Evolutionary conservation across 352 stramenopile species (phyloP).

Genomic region (Salisapilia sapeloensis): DNA sequence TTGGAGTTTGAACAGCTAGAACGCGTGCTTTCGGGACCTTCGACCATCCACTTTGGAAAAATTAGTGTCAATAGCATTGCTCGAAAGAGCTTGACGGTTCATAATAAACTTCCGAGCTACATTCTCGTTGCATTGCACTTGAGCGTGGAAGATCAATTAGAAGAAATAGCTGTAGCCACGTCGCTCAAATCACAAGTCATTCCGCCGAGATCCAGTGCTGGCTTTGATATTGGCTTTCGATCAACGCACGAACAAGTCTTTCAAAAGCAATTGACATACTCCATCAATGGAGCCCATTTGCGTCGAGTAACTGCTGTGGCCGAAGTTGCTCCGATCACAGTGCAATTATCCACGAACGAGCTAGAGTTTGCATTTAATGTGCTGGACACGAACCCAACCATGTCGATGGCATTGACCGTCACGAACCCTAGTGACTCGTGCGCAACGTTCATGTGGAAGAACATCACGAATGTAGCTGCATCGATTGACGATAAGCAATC

Average conservation of each 20-base stretch:
- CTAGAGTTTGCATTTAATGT: slow-evolving; percentile 70
- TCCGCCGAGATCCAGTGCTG: slow-evolving; percentile 47
- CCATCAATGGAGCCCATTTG: slow-evolving; percentile 72
- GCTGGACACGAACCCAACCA: slow-evolving; percentile 19
- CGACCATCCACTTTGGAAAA: slow-evolving; percentile 85
- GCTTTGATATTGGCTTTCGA: slow-evolving; percentile 84
- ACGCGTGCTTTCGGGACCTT: slow-evolving; percentile 35
- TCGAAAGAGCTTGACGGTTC: slow-evolving; percentile 68
- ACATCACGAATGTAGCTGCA: slow-evolving; percentile 2
- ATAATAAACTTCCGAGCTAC: slow-evolving; percentile 78
- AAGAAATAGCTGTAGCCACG: slow-evolving; percentile 47
- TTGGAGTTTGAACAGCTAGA: slow-evolving; percentile 72
- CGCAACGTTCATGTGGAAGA: slow-evolving; percentile 73
- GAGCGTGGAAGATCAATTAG: slow-evolving; percentile 12
- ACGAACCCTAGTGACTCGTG: slow-evolving; percentile 84
- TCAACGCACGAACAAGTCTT: slow-evolving; percentile 71
- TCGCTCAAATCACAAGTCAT: slow-evolving; percentile 67
- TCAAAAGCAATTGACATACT: slow-evolving; percentile 63
- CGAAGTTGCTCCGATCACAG: slow-evolving; percentile 80
- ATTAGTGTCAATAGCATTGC: slow-evolving; percentile 75
- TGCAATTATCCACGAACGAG: slow-evolving; percentile 34
- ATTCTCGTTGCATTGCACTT: slow-evolving; percentile 59
- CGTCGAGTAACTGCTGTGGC: slow-evolving; percentile 74
- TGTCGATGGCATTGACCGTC: slow-evolving; percentile 49
- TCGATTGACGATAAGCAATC: slow-evolving; percentile 24